Evolutionary conservation across 169 alveolate species (phyloP).

Genomic region (Cryptosporidium baileyi): DNA sequence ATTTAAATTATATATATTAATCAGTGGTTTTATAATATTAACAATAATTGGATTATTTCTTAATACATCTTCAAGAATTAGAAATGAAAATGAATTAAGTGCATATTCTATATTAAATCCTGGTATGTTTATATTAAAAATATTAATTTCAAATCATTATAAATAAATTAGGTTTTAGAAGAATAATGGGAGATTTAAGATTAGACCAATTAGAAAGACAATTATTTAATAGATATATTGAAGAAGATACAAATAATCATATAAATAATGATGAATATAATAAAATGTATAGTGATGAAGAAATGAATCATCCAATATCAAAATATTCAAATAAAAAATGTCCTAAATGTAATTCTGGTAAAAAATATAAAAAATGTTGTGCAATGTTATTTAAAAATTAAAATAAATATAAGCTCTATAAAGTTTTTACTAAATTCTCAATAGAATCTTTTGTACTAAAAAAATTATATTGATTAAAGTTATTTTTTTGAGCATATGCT

Average conservation of each 20-base stretch:
- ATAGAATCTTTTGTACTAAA: slow-evolving; percentile 43
- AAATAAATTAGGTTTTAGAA: slow-evolving; percentile 7
- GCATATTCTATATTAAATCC: slow-evolving; percentile 60
- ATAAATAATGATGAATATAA: background rate
- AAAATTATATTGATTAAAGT: background rate
- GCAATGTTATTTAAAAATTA: slow-evolving; percentile 9
- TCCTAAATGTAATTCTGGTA: slow-evolving; percentile 64
- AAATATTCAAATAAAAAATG: slow-evolving; percentile 59
- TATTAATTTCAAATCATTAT: background rate
- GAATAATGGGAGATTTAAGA: slow-evolving; percentile 52
- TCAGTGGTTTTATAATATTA: slow-evolving; percentile 27
- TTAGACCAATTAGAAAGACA: slow-evolving; percentile 57
- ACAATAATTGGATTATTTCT: slow-evolving; percentile 32
- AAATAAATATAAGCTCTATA: background rate
- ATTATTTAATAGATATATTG: slow-evolving; percentile 16
- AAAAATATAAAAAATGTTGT: slow-evolving; percentile 57
- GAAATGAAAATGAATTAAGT: background rate
- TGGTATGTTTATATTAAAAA: slow-evolving; percentile 10
- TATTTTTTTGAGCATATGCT: slow-evolving; percentile 11
- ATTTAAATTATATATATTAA: background rate
- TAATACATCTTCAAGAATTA: slow-evolving; percentile 26
- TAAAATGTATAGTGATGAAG: slow-evolving; percentile 47
- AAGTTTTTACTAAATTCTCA: slow-evolving; percentile 16
- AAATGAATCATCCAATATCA: slow-evolving; percentile 58
- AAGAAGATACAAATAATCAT: background rate